phyloP scores from a whole-genome alignment of 192 early-diverging fungal species.

The Rhizophagus prolifer region DNA sequence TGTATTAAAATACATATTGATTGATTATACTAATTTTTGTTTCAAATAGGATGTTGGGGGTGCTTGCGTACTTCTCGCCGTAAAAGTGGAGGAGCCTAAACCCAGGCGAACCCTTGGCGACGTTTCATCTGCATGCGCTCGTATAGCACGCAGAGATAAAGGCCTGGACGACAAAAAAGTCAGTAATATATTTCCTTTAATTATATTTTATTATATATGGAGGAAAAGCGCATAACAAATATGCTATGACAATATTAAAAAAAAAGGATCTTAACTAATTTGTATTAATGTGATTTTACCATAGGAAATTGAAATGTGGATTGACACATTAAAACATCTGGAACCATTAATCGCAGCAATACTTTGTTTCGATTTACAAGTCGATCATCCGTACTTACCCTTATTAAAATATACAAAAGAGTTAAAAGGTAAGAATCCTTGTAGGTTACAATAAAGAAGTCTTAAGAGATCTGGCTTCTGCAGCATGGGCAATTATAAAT shows the following conservation, averaged over 20 bases:
- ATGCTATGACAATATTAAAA: not conserved
- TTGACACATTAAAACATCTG: slow-evolving; percentile 43
- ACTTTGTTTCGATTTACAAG: slow-evolving; percentile 68
- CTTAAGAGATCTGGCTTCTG: not conserved
- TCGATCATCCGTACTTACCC: slow-evolving; percentile 64
- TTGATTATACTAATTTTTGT: slow-evolving; percentile 16
- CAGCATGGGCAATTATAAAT: not conserved
- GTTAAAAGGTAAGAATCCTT: slow-evolving; percentile 25
- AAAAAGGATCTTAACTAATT: not conserved
- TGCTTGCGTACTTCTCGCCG: slow-evolving; percentile 40
- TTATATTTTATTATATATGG: not conserved
- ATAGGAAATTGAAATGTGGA: slow-evolving; percentile 45
- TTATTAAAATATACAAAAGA: slow-evolving; percentile 40
- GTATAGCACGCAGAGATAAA: slow-evolving; percentile 38
- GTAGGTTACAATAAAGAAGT: not conserved
- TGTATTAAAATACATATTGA: not conserved
- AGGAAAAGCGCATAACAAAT: not conserved
- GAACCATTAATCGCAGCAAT: slow-evolving; percentile 62
- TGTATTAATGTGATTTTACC: not conserved
- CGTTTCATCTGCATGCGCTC: slow-evolving; percentile 39
- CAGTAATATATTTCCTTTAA: not conserved
- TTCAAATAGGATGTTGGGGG: slow-evolving; percentile 37
- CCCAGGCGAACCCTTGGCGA: slow-evolving; percentile 37
- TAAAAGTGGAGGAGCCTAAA: slow-evolving; percentile 41
- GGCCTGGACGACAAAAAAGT: slow-evolving; percentile 31